Conservation (phyloP, 345 rosid species). For the Salix exigua region DNA sequence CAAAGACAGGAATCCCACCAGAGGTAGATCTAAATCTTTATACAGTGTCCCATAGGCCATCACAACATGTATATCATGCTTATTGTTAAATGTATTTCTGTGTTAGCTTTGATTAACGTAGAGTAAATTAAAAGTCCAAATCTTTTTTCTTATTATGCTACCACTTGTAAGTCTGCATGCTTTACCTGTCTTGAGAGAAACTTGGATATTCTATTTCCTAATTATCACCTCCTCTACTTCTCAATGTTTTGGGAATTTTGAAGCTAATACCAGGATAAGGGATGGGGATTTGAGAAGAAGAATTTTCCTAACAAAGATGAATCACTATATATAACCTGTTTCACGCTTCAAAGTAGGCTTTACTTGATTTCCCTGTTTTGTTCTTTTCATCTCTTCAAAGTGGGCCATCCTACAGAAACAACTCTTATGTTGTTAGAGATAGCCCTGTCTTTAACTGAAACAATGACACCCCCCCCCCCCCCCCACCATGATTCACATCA, state of each 20-base stretch:
- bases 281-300: not conserved
- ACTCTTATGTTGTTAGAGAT: no score
- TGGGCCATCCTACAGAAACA: no score
- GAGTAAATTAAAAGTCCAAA: not conserved
- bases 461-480: not conserved
- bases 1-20: slow-evolving; percentile 51
- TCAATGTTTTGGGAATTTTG: not conserved
- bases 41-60: not conserved
- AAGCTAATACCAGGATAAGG: not conserved
- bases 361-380: no score
- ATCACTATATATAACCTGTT: not conserved
- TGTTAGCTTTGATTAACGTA: not conserved
- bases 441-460: no score
- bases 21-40: slow-evolving; percentile 45
- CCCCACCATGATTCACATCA: not conserved
- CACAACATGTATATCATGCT: not conserved
- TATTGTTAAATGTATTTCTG: not conserved
- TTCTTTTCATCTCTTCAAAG: no score
- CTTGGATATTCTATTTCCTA: not conserved
- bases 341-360: not conserved
- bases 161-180: not conserved
- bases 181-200: not conserved
- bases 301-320: not conserved
- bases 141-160: not conserved
- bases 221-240: not conserved